These are phyloP conservation scores for Pyrenophora graminea DNA, from an alignment of 2,329 filamentous ascomycete genomes.

Conservation along the genomic window DNA sequence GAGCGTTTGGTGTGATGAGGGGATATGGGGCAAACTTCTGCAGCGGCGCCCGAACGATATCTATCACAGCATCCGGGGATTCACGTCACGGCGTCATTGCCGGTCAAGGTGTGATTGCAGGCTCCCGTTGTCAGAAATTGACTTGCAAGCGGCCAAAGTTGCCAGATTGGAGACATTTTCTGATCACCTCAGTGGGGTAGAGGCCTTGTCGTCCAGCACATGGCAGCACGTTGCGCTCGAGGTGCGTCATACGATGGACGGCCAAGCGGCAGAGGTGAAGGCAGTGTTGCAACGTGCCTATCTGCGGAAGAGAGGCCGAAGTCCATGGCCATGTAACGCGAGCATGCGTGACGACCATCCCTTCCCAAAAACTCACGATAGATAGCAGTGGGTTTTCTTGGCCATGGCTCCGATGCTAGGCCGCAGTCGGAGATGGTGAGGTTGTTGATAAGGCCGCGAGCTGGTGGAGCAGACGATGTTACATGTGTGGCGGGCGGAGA, in stretches of 20 bases:
- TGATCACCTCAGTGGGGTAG: conserved; percentile 7
- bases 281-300: conserved; percentile 38
- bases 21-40: neutral
- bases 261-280: conserved; percentile 32
- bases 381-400: conserved; percentile 9
- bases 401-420: conserved; percentile 3
- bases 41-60: conserved; percentile 20
- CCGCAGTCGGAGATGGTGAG: neutral
- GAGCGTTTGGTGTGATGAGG: conserved; percentile 1
- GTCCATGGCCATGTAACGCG: conserved; percentile 27
- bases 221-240: conserved; percentile 18
- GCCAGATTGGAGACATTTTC: conserved; percentile 20
- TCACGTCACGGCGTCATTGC: conserved; percentile 25
- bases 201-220: conserved; percentile 1
- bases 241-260: conserved; percentile 32
- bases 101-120: conserved; percentile 18
- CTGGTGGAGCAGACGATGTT: conserved; percentile 1
- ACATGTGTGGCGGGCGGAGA: conserved; percentile 8
- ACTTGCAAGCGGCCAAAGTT: conserved; percentile 23
- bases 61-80: conserved; percentile 14
- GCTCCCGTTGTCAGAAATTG: conserved; percentile 29
- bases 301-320: conserved; percentile 5
- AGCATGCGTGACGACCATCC: conserved; percentile 18
- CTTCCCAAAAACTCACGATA: neutral
- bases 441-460: neutral